Conservation (phyloP, 1,284 basidiomycete genomes). For the Dichomitus squalens region DNA sequence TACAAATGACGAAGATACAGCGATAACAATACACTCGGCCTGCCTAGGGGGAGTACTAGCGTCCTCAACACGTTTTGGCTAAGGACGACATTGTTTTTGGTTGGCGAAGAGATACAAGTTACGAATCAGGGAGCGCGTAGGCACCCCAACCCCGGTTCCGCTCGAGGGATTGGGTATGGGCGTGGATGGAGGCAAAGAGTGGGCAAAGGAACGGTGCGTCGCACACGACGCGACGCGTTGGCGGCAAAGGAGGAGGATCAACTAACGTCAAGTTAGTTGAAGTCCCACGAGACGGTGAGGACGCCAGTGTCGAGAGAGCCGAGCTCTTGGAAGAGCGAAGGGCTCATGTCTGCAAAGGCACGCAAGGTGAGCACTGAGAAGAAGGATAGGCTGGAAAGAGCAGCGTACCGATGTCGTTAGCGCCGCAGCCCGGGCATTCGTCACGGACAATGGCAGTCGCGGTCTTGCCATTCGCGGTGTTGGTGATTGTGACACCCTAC, state of each 20-base stretch:
- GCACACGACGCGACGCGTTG: not conserved
- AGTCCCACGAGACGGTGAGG: conserved; percentile 25
- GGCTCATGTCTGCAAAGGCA: conserved; percentile 25
- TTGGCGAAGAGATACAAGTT: too few species aligned
- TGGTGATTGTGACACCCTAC: conserved; percentile 21
- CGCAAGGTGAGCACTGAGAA: not conserved
- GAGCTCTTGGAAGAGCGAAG: conserved; percentile 27
- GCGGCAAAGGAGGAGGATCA: not conserved
- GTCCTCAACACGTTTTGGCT: too few species aligned
- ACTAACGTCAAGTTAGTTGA: conserved; percentile 14
- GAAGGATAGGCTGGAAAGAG: not conserved
- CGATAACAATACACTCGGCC: too few species aligned
- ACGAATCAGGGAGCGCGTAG: too few species aligned
- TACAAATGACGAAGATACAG: too few species aligned
- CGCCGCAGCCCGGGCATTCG: conserved; percentile 20
- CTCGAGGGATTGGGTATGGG: not conserved
- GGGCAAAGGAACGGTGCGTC: not conserved
- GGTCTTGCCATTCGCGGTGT: conserved; percentile 20
- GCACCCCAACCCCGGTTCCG: not conserved
- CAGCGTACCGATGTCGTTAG: conserved; percentile 21
- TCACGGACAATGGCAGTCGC: conserved; percentile 20
- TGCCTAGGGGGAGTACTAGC: too few species aligned
- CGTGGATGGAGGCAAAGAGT: not conserved
- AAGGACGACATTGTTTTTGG: too few species aligned
- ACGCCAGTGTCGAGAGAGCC: conserved; percentile 24